phyloP scores from a whole-genome alignment of 140 eudicot species.

The Flaveria floridana region DNA sequence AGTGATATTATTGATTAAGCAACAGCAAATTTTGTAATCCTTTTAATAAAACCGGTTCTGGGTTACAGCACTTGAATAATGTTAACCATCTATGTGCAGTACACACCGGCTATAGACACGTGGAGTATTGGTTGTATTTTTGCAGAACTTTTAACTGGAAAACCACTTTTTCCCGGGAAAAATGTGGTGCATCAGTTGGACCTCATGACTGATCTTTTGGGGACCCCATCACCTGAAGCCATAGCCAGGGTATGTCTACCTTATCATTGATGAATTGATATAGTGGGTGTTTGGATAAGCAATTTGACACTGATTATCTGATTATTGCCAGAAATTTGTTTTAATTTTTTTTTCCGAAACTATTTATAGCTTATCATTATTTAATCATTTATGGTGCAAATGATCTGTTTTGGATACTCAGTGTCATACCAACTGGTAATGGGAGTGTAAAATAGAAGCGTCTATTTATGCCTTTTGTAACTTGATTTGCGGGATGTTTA shows the following conservation, averaged over 20 bases:
- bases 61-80: too few species aligned
- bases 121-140: constrained; percentile 99
- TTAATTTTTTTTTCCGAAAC: too few species aligned
- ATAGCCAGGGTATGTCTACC: constrained; percentile 69
- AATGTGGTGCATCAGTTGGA: constrained; percentile 96
- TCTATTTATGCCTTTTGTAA: too few species aligned
- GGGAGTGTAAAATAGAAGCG: too few species aligned
- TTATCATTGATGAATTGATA: neutral
- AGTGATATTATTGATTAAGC: too few species aligned
- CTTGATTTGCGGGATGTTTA: too few species aligned
- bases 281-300: neutral
- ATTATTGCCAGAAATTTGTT: neutral
- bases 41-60: too few species aligned
- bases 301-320: neutral
- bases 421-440: too few species aligned
- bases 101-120: constrained; percentile 93
- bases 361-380: too few species aligned
- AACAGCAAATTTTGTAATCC: too few species aligned
- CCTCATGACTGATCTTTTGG: constrained; percentile 89
- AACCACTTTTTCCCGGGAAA: constrained; percentile 93
- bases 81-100: constrained; percentile 38
- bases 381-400: too few species aligned
- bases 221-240: constrained; percentile 93
- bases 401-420: too few species aligned
- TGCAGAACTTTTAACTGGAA: constrained; percentile 92